phyloP scores from a whole-genome alignment of 306 rosid genomes.

The Corylus heterophylla region DNA sequence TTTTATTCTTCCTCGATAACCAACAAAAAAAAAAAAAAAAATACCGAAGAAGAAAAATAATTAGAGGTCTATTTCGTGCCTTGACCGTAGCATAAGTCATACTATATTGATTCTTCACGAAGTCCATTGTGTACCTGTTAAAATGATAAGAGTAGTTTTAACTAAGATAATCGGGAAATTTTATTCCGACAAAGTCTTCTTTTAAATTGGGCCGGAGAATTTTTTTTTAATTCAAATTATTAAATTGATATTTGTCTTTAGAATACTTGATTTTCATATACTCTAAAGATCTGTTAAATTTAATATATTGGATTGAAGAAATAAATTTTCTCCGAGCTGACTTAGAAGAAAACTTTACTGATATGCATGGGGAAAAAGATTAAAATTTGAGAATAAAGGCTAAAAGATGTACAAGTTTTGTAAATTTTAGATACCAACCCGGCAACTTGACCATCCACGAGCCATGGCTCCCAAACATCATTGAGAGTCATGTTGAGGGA shows the following conservation, averaged over 20 bases:
- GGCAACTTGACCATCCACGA: constrained; percentile 56
- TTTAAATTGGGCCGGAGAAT: too few species aligned
- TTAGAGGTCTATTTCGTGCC: background rate
- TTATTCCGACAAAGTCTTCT: background rate
- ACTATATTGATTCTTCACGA: background rate
- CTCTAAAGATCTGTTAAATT: too few species aligned
- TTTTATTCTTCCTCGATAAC: background rate
- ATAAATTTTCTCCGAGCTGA: too few species aligned
- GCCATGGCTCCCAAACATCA: constrained; percentile 55
- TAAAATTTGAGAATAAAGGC: background rate
- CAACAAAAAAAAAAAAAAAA: too few species aligned
- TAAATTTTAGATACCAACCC: constrained; percentile 32
- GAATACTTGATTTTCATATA: too few species aligned
- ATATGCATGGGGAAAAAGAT: background rate
- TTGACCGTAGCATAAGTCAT: constrained; percentile 10
- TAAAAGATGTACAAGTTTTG: background rate
- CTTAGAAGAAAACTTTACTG: too few species aligned
- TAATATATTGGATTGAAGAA: too few species aligned
- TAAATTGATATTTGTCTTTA: too few species aligned
- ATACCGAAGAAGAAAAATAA: background rate
- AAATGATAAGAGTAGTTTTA: background rate
- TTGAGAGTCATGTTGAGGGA: constrained; percentile 38
- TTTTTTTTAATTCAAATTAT: too few species aligned
- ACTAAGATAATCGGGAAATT: background rate
- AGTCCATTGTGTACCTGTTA: background rate